Percentiles rank a stretch among this genome's conserved stretches.
Evolutionary conservation across 2,329 filamentous ascomycete genomes (phyloP).

Genomic region (Apiospora koreana): DNA sequence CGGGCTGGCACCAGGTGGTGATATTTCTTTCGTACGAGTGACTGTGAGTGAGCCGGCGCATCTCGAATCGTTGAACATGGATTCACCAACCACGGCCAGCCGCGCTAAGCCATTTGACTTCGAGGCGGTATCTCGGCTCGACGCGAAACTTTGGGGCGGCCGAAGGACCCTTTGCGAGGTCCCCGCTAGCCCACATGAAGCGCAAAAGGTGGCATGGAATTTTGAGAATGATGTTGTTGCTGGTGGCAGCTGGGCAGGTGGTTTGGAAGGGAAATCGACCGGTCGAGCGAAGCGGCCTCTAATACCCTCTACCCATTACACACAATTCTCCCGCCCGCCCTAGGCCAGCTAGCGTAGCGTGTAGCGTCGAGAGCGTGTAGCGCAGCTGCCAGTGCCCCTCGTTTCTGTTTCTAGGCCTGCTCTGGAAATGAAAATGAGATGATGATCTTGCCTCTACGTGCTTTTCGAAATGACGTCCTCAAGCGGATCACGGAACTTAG

Average conservation of each 20-base stretch:
- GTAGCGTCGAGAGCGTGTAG: background rate
- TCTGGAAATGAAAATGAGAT: background rate
- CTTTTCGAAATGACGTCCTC: background rate
- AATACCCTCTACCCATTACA: background rate
- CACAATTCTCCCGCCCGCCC: background rate
- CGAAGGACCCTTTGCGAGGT: background rate
- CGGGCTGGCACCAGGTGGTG: background rate
- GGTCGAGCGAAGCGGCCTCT: background rate
- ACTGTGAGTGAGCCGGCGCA: background rate
- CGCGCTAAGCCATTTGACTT: slow-evolving; percentile 13
- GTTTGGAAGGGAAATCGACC: background rate
- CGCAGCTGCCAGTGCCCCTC: background rate
- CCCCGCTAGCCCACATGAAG: background rate
- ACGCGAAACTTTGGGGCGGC: slow-evolving; percentile 3
- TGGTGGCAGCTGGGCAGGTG: background rate
- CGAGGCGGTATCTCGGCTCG: slow-evolving; percentile 8
- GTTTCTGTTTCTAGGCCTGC: background rate
- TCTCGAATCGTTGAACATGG: background rate
- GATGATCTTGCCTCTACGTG: background rate
- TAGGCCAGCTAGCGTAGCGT: background rate
- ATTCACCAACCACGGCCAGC: background rate
- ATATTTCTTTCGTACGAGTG: background rate
- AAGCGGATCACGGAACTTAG: background rate
- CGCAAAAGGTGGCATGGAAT: background rate
- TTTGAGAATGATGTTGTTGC: background rate